Percentiles rank a stretch among this genome's conserved stretches.
These are phyloP conservation scores for Boletus rufocinnamomeus DNA, from an alignment of 768 basidiomycete species.

Conservation along the genomic window DNA sequence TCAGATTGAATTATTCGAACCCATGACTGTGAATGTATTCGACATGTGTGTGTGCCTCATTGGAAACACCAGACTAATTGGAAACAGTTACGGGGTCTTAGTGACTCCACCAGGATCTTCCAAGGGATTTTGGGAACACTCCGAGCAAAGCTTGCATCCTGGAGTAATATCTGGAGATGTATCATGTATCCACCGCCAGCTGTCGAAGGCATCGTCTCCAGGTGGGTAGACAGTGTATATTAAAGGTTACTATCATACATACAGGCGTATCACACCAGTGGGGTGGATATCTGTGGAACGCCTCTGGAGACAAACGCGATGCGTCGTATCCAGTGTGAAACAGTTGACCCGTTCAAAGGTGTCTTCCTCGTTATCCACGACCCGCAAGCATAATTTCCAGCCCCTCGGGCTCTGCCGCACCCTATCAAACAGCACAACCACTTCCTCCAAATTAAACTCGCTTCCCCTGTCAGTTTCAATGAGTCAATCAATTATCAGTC, in stretches of 20 bases:
- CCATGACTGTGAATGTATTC: too few relatives aligned
- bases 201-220: too few relatives aligned
- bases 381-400: neutral
- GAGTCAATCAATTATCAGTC: neutral
- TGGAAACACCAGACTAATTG: too few relatives aligned
- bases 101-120: too few relatives aligned
- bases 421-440: constrained; percentile 31
- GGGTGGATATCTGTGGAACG: constrained; percentile 18
- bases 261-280: neutral
- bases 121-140: too few relatives aligned
- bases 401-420: constrained; percentile 20
- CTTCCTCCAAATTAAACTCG: constrained; percentile 35
- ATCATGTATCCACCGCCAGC: too few relatives aligned
- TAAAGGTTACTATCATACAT: neutral
- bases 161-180: too few relatives aligned
- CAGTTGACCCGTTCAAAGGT: neutral
- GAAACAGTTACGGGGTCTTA: too few relatives aligned
- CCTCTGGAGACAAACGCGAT: constrained; percentile 15
- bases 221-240: neutral
- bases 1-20: too few relatives aligned
- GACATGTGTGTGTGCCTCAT: too few relatives aligned
- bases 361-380: constrained; percentile 1
- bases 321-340: constrained; percentile 20
- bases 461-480: neutral
- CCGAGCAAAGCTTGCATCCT: too few relatives aligned